phyloP scores from a whole-genome alignment of 352 stramenopile genomes.

The Globisporangium heterothallicum region DNA sequence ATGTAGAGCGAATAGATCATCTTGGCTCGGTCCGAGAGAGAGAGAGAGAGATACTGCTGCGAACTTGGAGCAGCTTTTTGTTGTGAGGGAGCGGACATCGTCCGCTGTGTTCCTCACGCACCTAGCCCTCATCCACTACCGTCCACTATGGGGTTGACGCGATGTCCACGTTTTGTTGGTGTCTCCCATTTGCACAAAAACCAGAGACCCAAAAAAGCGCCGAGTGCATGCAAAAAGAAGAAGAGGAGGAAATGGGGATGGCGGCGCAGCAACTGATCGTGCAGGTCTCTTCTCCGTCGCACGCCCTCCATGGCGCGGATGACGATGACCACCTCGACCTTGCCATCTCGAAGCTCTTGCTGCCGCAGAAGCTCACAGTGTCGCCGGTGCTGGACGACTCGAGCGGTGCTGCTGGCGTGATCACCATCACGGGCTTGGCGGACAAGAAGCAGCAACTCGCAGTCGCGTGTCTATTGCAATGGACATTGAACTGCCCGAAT shows the following conservation, averaged over 20 bases:
- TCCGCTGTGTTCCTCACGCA: neutral
- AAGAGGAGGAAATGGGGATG: conserved; percentile 23
- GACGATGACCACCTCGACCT: too few species aligned
- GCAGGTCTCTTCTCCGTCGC: conserved; percentile 16
- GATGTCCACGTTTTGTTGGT: conserved; percentile 6
- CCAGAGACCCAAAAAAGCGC: neutral
- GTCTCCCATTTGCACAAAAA: conserved; percentile 7
- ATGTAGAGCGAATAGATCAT: conserved; percentile 94
- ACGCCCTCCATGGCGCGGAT: conserved; percentile 7
- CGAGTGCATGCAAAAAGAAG: too few species aligned
- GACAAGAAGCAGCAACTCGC: conserved; percentile 43
- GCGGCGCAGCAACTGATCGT: conserved; percentile 19
- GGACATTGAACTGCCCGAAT: conserved; percentile 24
- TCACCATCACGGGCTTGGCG: conserved; percentile 20
- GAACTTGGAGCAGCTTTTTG: too few species aligned
- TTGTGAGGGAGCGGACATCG: neutral
- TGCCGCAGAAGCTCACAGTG: neutral
- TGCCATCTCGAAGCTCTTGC: conserved; percentile 7
- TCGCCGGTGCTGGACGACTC: neutral
- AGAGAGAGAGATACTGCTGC: too few species aligned
- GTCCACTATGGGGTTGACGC: neutral
- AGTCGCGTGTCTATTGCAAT: conserved; percentile 48
- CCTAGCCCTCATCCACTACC: neutral
- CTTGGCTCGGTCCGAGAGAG: too few species aligned
- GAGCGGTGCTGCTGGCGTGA: neutral